These are phyloP conservation scores for Actinomortierella wolfii DNA, from an alignment of 371 early-diverging fungal genomes.

Conservation along the genomic window DNA sequence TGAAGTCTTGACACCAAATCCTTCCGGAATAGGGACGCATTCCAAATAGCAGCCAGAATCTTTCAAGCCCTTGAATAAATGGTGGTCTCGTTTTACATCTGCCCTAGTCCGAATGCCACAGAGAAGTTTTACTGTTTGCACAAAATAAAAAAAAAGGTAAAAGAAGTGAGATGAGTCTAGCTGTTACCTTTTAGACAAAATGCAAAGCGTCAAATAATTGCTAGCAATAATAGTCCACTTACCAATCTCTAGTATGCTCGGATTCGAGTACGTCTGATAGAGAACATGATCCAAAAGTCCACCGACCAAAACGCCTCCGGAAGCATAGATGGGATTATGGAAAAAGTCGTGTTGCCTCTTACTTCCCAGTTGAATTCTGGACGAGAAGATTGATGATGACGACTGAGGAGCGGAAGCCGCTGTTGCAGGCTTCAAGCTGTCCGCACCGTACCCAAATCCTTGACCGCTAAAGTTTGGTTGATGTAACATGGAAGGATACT, in stretches of 20 bases:
- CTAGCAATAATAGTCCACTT: no score
- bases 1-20: slow-evolving; percentile 44
- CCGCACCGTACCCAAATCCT: not conserved
- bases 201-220: no score
- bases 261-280: slow-evolving; percentile 51
- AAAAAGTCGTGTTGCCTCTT: slow-evolving; percentile 19
- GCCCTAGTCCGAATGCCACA: slow-evolving; percentile 53
- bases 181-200: no score
- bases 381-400: not conserved
- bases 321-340: slow-evolving; percentile 54
- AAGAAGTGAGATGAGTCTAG: no score
- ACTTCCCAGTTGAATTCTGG: no score
- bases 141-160: no score
- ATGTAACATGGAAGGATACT: no score
- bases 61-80: slow-evolving; percentile 26
- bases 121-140: slow-evolving; percentile 16
- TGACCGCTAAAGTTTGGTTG: no score
- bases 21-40: slow-evolving; percentile 48
- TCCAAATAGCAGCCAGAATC: slow-evolving; percentile 44
- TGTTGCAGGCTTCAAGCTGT: not conserved
- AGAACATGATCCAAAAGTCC: slow-evolving; percentile 52
- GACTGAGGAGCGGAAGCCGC: not conserved
- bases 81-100: slow-evolving; percentile 40
- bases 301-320: slow-evolving; percentile 57
- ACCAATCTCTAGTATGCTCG: slow-evolving; percentile 53